Evolutionary conservation across 1,139 yeast species (phyloP), one percentile per base, ranked within the genome.

Genomic region (Geotrichum candidum): DNA sequence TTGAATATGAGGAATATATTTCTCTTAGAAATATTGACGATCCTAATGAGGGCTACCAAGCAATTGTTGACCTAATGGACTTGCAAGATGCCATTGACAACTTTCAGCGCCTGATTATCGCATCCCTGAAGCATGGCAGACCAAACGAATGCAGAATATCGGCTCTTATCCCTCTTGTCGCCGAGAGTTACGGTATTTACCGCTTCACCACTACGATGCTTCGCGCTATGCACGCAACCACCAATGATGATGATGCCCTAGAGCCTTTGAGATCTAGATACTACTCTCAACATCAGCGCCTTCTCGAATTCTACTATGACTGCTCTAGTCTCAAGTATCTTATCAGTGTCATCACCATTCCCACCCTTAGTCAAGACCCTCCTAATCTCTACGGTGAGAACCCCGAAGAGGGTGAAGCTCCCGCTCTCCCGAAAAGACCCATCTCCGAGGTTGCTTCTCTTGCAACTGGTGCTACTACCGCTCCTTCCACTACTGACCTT

Each of bases 1-100:
- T 94, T 75, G 99, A 94, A 73, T 94, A 94, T 71, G 96, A 91
- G 73, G 99, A 94, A 72, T 94, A 92, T 72, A 85, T 92, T 54
- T 90, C 97, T 1, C 80, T 94, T 67, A 83, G 91, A 64, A 86
- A 92, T 2, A 96, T 90, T 51, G 87, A 90, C 70, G 97, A 94
- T 72, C 97, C 97, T 2, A 92, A 94, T 72, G 97, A 91, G 76
- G 98, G 98, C 6, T 94, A 89, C 72, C 97, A 92, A 70, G 86
- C 96, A 0, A 84, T 92, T 66, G 76, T 90, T 66, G 97, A 90
- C 72, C 78, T 94, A 69, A 87, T 91, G 91, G 85, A 85, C 61
- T 78, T 92, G 63, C 97, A 91, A 74, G 97, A 92, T 71, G 81
- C 85, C 56, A 84, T 92, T 65, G 95, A 90, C 72, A 88, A 87